Conservation (phyloP, 2,329 filamentous ascomycete species). For the Pseudogymnoascus sp. region DNA sequence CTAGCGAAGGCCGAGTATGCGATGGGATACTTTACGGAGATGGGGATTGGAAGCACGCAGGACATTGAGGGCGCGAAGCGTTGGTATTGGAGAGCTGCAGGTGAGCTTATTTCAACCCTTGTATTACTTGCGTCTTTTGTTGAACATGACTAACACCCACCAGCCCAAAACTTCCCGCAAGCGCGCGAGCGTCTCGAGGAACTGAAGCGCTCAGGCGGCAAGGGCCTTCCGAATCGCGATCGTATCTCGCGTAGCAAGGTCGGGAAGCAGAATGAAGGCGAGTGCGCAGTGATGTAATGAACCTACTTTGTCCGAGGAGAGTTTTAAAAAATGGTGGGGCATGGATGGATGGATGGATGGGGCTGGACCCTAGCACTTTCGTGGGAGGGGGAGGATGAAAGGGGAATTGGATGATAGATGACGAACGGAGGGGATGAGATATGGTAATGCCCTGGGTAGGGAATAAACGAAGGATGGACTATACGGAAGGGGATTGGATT, state of each 20-base stretch:
- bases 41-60: constrained; percentile 78
- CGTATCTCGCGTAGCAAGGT: constrained; percentile 74
- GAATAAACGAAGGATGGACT: neutral
- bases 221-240: constrained; percentile 62
- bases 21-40: constrained; percentile 95
- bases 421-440: neutral
- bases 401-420: neutral
- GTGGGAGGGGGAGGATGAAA: neutral
- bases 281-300: constrained; percentile 72
- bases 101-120: constrained; percentile 48
- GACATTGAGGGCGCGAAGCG: constrained; percentile 92
- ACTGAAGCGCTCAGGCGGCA: constrained; percentile 70
- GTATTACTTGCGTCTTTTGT: neutral
- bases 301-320: neutral
- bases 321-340: neutral
- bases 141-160: constrained; percentile 12
- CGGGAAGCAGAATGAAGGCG: constrained; percentile 77
- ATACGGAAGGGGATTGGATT: neutral
- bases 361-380: neutral
- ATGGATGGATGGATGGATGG: neutral
- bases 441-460: neutral
- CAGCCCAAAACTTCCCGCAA: constrained; percentile 91
- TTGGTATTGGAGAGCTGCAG: constrained; percentile 96
- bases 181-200: constrained; percentile 89
- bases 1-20: constrained; percentile 93